Conservation (phyloP, 768 basidiomycete species). For the Infundibulicybe gibba region DNA sequence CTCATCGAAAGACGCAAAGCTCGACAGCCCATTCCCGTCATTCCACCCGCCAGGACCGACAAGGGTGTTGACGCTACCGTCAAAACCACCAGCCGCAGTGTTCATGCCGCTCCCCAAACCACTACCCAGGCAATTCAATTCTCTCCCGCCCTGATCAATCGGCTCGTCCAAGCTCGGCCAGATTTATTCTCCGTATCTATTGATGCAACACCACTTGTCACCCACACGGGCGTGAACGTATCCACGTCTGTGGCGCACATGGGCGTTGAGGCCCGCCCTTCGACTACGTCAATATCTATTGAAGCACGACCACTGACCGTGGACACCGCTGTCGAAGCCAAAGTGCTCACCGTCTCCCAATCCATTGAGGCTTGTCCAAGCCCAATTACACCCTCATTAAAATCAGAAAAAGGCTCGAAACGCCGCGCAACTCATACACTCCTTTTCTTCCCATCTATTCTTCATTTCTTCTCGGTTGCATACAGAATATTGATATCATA, state of each 20-base stretch:
- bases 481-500: conserved; percentile 44
- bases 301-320: conserved; percentile 49
- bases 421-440: conserved; percentile 17
- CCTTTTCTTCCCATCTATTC: conserved; percentile 34
- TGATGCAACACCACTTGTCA: conserved; percentile 19
- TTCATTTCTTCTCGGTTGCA: conserved; percentile 42
- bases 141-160: conserved; percentile 28
- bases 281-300: conserved; percentile 37
- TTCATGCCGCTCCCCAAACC: conserved; percentile 26
- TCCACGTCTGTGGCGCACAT: conserved; percentile 27
- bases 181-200: conserved; percentile 23
- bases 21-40: conserved; percentile 9
- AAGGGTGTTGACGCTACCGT: conserved; percentile 45
- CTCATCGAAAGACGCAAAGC: conserved; percentile 52
- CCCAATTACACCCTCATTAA: conserved; percentile 8
- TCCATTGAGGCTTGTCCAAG: conserved; percentile 27
- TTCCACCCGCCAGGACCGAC: conserved; percentile 32
- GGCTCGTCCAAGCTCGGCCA: conserved; percentile 29
- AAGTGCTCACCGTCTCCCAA: conserved; percentile 22
- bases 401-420: conserved; percentile 6
- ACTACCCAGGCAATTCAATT: conserved; percentile 29
- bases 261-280: conserved; percentile 50
- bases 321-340: conserved; percentile 45
- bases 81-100: conserved; percentile 23
- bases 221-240: conserved; percentile 16